These are phyloP conservation scores for Leccinum longicurvipes DNA, from an alignment of 768 basidiomycete genomes.

Conservation along the genomic window DNA sequence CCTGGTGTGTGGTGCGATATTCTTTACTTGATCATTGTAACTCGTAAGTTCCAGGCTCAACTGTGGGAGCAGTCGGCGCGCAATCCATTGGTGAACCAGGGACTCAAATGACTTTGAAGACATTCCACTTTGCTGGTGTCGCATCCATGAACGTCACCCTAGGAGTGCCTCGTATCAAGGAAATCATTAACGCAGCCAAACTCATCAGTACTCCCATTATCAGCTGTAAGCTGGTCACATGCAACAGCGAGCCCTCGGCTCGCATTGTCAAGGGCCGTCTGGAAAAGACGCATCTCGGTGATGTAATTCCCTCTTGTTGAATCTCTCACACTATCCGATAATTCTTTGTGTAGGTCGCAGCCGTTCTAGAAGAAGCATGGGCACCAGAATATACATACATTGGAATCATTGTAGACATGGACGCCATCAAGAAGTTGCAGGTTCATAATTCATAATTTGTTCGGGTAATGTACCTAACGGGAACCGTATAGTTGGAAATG, in stretches of 20 bases:
- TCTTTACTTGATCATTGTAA: neutral
- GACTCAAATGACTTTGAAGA: slow-evolving; percentile 99
- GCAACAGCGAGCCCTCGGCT: slow-evolving; percentile 87
- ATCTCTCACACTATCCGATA: neutral
- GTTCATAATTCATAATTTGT: slow-evolving; percentile 34
- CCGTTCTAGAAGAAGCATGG: slow-evolving; percentile 95
- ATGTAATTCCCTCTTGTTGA: slow-evolving; percentile 49
- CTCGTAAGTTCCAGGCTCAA: slow-evolving; percentile 61
- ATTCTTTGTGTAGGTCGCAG: slow-evolving; percentile 61
- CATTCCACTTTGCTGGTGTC: slow-evolving; percentile 99
- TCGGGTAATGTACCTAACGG: neutral
- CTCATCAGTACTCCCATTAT: slow-evolving; percentile 97
- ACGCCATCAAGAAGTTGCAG: slow-evolving; percentile 87
- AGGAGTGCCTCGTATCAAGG: slow-evolving; percentile 99
- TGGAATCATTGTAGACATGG: slow-evolving; percentile 85
- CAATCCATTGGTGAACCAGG: slow-evolving; percentile 99
- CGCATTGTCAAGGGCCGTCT: slow-evolving; percentile 95
- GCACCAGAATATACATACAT: slow-evolving; percentile 90
- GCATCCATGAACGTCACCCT: slow-evolving; percentile 99
- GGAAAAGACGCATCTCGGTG: slow-evolving; percentile 92
- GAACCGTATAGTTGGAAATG: slow-evolving; percentile 68
- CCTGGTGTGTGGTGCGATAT: slow-evolving; percentile 53
- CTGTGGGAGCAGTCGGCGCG: slow-evolving; percentile 97
- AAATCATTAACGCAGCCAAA: slow-evolving; percentile 99
- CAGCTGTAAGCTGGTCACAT: slow-evolving; percentile 87